Conservation (phyloP, 2,329 filamentous ascomycete genomes). For the Monosporascus sp. region DNA sequence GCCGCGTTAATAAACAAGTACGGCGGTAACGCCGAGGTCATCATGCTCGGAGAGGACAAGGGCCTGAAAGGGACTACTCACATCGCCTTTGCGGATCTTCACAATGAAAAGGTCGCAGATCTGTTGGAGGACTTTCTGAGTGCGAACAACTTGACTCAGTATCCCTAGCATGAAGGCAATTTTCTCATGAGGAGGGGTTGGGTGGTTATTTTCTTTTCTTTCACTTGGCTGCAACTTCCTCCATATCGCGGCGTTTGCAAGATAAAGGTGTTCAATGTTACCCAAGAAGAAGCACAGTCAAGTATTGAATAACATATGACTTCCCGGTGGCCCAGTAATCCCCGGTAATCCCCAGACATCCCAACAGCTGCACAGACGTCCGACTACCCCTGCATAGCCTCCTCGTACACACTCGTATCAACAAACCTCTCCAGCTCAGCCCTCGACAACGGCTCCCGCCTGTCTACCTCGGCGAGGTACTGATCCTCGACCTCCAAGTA, state of each 20-base stretch:
- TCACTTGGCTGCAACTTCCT: too few relatives aligned
- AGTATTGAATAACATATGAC: too few relatives aligned
- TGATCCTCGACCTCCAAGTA: conserved; percentile 22
- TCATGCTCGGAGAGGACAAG: conserved; percentile 18
- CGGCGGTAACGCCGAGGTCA: conserved; percentile 21
- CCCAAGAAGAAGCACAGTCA: too few relatives aligned
- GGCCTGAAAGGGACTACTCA: conserved; percentile 24
- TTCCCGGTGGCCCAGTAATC: too few relatives aligned
- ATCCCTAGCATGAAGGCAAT: too few relatives aligned
- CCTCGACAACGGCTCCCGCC: conserved; percentile 7
- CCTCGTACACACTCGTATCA: conserved; percentile 16
- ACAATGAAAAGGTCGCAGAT: conserved; percentile 22
- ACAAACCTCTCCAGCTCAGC: conserved; percentile 15
- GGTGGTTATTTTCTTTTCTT: too few relatives aligned
- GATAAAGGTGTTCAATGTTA: too few relatives aligned
- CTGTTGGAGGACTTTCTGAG: conserved; percentile 19
- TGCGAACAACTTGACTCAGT: not conserved
- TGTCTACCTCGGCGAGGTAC: conserved; percentile 15
- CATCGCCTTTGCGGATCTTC: conserved; percentile 23
- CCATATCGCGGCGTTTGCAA: too few relatives aligned
- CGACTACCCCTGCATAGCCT: conserved; percentile 3
- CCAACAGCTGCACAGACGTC: too few relatives aligned
- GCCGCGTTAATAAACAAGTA: conserved; percentile 23
- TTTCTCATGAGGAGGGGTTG: too few relatives aligned
- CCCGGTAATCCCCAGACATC: too few relatives aligned